These are phyloP conservation scores for Daldinia grandis DNA, from an alignment of 495 filamentous ascomycete species.

Conservation along the genomic window DNA sequence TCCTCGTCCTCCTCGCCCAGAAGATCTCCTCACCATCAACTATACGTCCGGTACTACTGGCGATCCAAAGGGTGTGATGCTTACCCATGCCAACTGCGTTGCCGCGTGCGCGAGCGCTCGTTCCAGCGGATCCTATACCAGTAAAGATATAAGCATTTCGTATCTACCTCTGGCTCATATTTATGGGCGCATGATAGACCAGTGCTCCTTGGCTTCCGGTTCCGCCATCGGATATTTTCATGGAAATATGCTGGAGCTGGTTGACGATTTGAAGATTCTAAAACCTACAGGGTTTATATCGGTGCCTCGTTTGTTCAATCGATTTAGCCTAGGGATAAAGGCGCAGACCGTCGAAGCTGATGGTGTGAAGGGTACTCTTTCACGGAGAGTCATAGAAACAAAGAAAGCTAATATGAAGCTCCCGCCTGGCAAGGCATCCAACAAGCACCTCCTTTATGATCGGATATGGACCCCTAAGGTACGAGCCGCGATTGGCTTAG, in stretches of 20 bases:
- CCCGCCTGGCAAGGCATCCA: conserved; percentile 72
- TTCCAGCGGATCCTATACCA: conserved; percentile 55
- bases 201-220: conserved; percentile 75
- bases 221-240: conserved; percentile 92
- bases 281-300: conserved; percentile 85
- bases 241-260: conserved; percentile 83
- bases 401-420: conserved; percentile 83
- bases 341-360: conserved; percentile 77
- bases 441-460: conserved; percentile 88
- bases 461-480: conserved; percentile 94
- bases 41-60: conserved; percentile 98
- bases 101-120: conserved; percentile 71
- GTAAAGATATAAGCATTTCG: conserved; percentile 73
- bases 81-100: conserved; percentile 84
- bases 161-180: conserved; percentile 97
- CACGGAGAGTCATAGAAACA: conserved; percentile 76
- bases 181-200: conserved; percentile 84
- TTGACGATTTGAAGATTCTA: conserved; percentile 91
- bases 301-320: conserved; percentile 91
- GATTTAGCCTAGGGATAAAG: conserved; percentile 84
- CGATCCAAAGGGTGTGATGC: conserved; percentile 88
- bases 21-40: conserved; percentile 92
- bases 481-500: conserved; percentile 78
- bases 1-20: conserved; percentile 71
- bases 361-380: conserved; percentile 84